These are phyloP conservation scores for Aurantiochytrium sp. DNA, from an alignment of 108 stramenopile species.

Conservation along the genomic window DNA sequence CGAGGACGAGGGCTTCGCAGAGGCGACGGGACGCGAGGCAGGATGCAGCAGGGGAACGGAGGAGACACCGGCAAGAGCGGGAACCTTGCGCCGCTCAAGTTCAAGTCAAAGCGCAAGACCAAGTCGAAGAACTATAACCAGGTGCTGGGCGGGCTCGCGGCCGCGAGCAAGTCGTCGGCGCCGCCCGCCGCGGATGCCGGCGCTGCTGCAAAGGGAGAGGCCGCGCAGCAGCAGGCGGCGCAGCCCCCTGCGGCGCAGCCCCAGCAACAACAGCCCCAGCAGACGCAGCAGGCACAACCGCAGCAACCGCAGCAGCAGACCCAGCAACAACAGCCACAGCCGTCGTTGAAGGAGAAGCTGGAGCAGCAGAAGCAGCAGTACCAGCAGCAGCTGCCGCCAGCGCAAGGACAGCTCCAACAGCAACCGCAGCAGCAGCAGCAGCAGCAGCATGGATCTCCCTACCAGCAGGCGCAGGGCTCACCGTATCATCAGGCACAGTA, in stretches of 20 bases:
- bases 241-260: not conserved
- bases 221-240: not conserved
- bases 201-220: not conserved
- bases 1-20: too few relatives aligned
- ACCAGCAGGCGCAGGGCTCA: not conserved
- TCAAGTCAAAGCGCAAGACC: not conserved
- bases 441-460: not conserved
- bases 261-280: not conserved
- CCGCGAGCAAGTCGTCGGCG: not conserved
- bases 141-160: not conserved
- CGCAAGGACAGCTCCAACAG: not conserved
- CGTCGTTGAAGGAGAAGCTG: not conserved
- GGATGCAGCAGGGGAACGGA: not conserved
- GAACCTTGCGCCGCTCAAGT: not conserved
- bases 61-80: not conserved
- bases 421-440: not conserved
- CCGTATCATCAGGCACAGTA: not conserved
- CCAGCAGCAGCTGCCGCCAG: not conserved
- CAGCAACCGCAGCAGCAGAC: not conserved
- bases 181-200: not conserved
- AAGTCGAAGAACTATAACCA: constrained; percentile 12
- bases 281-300: not conserved
- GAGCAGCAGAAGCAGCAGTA: not conserved
- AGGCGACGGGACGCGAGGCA: too few relatives aligned
- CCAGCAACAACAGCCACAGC: not conserved